These are phyloP conservation scores for Croton laevigatus DNA, from an alignment of 441 rosid species.

Conservation along the genomic window DNA sequence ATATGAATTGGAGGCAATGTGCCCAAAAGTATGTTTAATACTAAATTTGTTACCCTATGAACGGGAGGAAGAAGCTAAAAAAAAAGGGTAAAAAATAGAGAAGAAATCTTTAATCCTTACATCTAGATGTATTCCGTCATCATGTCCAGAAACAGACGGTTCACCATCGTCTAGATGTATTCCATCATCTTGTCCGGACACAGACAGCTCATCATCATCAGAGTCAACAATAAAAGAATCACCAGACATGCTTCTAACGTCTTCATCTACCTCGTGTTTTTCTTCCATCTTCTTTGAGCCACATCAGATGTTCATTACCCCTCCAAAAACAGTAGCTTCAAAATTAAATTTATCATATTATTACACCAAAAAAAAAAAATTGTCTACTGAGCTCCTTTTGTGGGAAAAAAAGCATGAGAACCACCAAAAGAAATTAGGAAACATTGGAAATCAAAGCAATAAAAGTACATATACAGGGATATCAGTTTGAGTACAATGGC, in stretches of 20 bases:
- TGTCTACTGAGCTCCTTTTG: not conserved
- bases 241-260: constrained; percentile 42
- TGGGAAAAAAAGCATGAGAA: not conserved
- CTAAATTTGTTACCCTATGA: not conserved
- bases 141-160: constrained; percentile 48
- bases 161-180: constrained; percentile 38
- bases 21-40: not conserved
- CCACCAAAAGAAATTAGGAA: not conserved
- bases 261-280: constrained; percentile 47
- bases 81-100: not conserved
- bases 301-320: not conserved
- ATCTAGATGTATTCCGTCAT: constrained; percentile 56
- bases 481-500: not conserved
- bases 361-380: not conserved
- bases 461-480: not conserved
- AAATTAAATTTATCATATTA: constrained; percentile 15
- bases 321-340: constrained; percentile 12
- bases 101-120: constrained; percentile 33
- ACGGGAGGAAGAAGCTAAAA: not conserved
- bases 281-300: constrained; percentile 41
- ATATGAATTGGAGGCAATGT: not conserved
- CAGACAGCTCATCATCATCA: constrained; percentile 55
- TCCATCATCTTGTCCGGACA: constrained; percentile 54
- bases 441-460: not conserved
- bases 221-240: constrained; percentile 55